Base-by-base conservation (phyloP, 225 moss, liverwort and hornwort genomes). In the Pseudoscleropodium purum region DNA sequence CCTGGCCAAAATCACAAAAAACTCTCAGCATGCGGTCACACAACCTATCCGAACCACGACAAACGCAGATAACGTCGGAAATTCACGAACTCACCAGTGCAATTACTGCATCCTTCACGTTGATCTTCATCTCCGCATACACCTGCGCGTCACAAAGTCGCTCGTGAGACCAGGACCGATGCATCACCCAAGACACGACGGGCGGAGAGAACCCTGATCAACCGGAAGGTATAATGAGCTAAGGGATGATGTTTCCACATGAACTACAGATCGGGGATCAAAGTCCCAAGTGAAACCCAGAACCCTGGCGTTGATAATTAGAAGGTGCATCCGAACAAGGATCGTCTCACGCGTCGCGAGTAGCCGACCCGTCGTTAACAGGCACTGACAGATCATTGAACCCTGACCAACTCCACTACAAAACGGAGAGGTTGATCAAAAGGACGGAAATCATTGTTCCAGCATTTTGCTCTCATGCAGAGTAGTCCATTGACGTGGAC, bases 91-190 rank as follows among this genome's bases (percentile, higher is more conserved):
- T 91, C 26, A 99, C 97, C 96, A 97, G 92, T 41, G 97, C 96
- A 89, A 99, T 97, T 8, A 97, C 99, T 82, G 99, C 99, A 82
- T 99, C 99, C 84, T 99, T 99, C 75, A 99, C 97, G 74, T 96
- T 99, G 36, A 94, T 93, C 92, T 96, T 99, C 95, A 99, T 99
- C 92, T 99, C 99, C 45, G 95, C 94, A 84, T 99, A 99, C 83
- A 99, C 99, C 99, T 99, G 92, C 87, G 88, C 29, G 39, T 25
- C 34, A 45, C 12, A 24, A 69, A 60, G 8, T 7, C 39, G 72
- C 37, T 13, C 86, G 49, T 92, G 18, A 90, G 52, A 56, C 27
- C 82, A 51, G 14, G 26, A 27, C 15, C 29, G 15, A 56, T 21
- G 64, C 37, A 64, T 29, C 59, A 19, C n/a, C 65, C 30, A 74